Conservation (phyloP, 2,329 filamentous ascomycete species). For the Monosporascus cannonballus region DNA sequence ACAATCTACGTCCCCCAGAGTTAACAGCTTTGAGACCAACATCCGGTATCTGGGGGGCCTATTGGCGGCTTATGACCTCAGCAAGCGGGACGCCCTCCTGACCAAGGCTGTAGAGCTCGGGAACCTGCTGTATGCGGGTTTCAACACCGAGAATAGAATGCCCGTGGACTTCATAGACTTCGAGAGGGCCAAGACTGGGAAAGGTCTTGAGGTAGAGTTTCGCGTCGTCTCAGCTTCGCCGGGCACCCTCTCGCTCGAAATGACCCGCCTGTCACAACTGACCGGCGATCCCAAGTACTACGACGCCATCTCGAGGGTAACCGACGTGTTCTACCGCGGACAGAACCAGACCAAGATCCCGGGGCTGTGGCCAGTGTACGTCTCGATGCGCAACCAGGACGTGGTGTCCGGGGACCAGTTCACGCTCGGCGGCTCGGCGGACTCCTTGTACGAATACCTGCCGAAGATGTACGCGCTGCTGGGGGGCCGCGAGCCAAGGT, state of each 20-base stretch:
- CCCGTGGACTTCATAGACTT: slow-evolving; percentile 43
- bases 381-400: slow-evolving; percentile 53
- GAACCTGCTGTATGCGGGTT: slow-evolving; percentile 38
- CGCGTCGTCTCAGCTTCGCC: slow-evolving; percentile 38
- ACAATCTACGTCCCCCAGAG: slow-evolving; percentile 24
- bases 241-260: slow-evolving; percentile 66
- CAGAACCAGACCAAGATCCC: slow-evolving; percentile 63
- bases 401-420: slow-evolving; percentile 27
- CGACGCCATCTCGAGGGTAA: slow-evolving; percentile 63
- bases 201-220: slow-evolving; percentile 26
- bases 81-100: slow-evolving; percentile 31
- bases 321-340: slow-evolving; percentile 56
- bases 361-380: slow-evolving; percentile 64
- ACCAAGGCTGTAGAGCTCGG: slow-evolving; percentile 39
- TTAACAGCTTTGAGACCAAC: slow-evolving; percentile 40
- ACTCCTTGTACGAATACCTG: slow-evolving; percentile 50
- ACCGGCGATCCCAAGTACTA: slow-evolving; percentile 70
- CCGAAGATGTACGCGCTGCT: slow-evolving; percentile 60
- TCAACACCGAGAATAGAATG: slow-evolving; percentile 40
- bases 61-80: slow-evolving; percentile 34
- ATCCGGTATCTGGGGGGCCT: slow-evolving; percentile 39
- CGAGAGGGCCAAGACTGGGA: slow-evolving; percentile 29
- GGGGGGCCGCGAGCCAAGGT: slow-evolving; percentile 43
- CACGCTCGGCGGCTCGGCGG: slow-evolving; percentile 31
- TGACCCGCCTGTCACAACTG: slow-evolving; percentile 66